Percentiles rank a stretch among this genome's conserved stretches.
These are phyloP conservation scores for Musa itinerans DNA, from an alignment of 176 grass and related monocot species.

Conservation along the genomic window DNA sequence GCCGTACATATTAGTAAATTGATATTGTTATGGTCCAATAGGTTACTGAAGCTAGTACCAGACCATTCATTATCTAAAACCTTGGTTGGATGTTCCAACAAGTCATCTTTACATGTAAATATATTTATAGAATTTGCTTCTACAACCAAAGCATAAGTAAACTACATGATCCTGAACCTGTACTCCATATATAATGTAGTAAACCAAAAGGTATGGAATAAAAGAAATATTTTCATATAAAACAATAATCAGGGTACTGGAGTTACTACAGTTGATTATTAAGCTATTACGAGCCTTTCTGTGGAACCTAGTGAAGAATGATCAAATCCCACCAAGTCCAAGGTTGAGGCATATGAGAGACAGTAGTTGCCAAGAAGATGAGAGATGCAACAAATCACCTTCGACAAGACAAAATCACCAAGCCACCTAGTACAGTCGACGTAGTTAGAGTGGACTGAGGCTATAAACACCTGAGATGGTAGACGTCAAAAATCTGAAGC, in stretches of 20 bases:
- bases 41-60: too few species aligned
- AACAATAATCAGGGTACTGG: background rate
- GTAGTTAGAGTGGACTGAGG: conserved; percentile 76
- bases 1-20: too few species aligned
- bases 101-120: background rate
- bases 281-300: too few species aligned
- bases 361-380: background rate
- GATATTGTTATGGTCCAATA: too few species aligned
- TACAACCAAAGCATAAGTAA: too few species aligned
- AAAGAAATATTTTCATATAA: background rate
- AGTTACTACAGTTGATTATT: too few species aligned
- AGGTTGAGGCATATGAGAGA: background rate
- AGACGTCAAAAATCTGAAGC: background rate
- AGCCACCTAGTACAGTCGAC: conserved; percentile 95
- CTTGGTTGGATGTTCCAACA: background rate
- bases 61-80: too few species aligned
- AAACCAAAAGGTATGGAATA: background rate
- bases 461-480: conserved; percentile 56
- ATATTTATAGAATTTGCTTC: background rate
- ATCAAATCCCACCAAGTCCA: background rate
- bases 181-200: background rate
- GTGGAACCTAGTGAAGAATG: background rate
- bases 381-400: conserved; percentile 34
- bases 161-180: too few species aligned
- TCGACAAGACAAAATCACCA: conserved; percentile 91